Percentiles rank a stretch among this genome's conserved stretches.
Evolutionary conservation across 2,329 filamentous ascomycete species (phyloP).

Genomic region (Pyrenophora teres): DNA sequence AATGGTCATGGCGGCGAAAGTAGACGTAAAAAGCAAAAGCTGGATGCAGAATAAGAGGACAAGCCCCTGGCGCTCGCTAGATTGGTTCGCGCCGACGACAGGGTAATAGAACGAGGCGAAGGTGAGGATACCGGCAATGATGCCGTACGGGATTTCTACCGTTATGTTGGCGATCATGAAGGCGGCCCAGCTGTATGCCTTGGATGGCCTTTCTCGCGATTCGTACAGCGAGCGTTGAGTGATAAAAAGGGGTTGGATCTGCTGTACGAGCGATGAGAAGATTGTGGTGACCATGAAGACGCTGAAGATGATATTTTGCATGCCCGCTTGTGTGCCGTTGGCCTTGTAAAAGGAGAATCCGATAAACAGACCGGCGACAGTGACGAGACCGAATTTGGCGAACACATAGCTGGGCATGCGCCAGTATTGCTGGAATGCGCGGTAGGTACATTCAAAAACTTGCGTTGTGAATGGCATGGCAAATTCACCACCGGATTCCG

Average conservation of each 20-base stretch:
- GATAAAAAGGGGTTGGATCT: conserved; percentile 64
- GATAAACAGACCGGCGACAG: conserved; percentile 39
- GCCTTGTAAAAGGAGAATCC: conserved; percentile 52
- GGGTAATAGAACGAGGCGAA: conserved; percentile 71
- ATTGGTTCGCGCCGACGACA: conserved; percentile 46
- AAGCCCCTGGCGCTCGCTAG: conserved; percentile 57
- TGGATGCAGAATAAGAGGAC: conserved; percentile 68
- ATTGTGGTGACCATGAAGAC: conserved; percentile 57
- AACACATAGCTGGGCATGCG: conserved; percentile 51
- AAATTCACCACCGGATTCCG: conserved; percentile 49
- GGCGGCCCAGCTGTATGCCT: conserved; percentile 75
- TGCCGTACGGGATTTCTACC: conserved; percentile 71
- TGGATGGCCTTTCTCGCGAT: conserved; percentile 65
- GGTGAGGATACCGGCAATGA: conserved; percentile 65
- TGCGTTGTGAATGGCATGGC: conserved; percentile 48
- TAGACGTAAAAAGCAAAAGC: conserved; percentile 72
- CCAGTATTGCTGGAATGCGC: conserved; percentile 55
- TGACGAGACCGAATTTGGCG: conserved; percentile 38
- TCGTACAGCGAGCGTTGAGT: conserved; percentile 64
- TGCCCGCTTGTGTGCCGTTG: conserved; percentile 45
- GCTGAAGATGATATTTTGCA: conserved; percentile 54
- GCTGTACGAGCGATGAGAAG: conserved; percentile 56
- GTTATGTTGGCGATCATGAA: conserved; percentile 74
- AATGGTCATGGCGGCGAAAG: conserved; percentile 76
- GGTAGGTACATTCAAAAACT: conserved; percentile 46